A percentile compares a stretch with the other conserved stretches of the same genome.
Evolutionary conservation across 352 stramenopile genomes (phyloP).

Genomic region (Globisporangium lucens): DNA sequence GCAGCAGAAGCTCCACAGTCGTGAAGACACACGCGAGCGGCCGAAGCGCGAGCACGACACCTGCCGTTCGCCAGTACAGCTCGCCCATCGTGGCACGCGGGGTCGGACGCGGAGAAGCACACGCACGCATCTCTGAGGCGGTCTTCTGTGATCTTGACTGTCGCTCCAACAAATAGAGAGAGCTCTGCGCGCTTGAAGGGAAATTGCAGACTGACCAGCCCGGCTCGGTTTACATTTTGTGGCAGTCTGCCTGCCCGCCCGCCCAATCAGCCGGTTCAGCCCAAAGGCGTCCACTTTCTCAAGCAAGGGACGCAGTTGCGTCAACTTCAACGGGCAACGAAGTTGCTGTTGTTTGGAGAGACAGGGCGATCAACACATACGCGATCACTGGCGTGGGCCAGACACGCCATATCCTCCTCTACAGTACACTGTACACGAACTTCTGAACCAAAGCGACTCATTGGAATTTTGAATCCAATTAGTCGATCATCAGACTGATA

Average conservation of each 20-base stretch:
- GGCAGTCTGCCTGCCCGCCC: not conserved
- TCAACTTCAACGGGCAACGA: slow-evolving; percentile 3
- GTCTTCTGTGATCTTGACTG: not conserved
- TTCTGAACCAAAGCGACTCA: not conserved
- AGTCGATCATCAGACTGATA: not conserved
- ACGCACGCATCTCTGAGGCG: not conserved
- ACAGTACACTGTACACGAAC: not conserved
- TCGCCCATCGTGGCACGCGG: not conserved
- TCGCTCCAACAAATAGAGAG: not conserved
- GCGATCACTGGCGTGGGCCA: not conserved
- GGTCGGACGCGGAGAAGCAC: not conserved
- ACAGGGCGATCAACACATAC: slow-evolving; percentile 2
- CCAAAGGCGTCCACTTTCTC: not conserved
- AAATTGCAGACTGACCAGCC: slow-evolving; percentile 12
- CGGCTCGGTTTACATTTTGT: not conserved
- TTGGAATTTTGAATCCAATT: not conserved
- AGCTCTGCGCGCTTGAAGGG: slow-evolving; percentile 6
- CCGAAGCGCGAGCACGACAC: slow-evolving; percentile 1
- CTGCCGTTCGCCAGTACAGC: slow-evolving; percentile 12
- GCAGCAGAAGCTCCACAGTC: slow-evolving; percentile 16
- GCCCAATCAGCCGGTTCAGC: not conserved
- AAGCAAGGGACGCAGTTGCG: not conserved
- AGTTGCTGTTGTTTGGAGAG: not conserved
- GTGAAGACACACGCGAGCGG: slow-evolving; percentile 22
- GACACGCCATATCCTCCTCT: slow-evolving; percentile 10